Base-by-base conservation (phyloP, 495 filamentous ascomycete genomes). In the Letharia columbiana region DNA sequence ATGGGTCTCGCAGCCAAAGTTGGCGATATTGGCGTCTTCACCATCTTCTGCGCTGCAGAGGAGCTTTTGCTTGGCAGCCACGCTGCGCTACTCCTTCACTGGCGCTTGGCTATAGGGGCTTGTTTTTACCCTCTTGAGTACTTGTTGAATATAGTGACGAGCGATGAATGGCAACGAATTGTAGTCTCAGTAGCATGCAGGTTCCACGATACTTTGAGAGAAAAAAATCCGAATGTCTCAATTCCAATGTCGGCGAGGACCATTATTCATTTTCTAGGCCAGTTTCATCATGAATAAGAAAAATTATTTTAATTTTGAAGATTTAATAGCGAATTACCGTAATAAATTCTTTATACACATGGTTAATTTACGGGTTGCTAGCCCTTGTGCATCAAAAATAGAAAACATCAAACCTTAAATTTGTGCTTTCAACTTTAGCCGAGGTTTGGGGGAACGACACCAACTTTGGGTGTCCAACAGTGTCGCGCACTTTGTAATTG, bases 101-200 rank as follows among this genome's bases (percentile, higher is more conserved):
- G 63, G 63, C 63, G 63, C 52, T 60, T 65, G 63, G 54, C 63
- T 65, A 65, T 39, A 39, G 4, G 63, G 63, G 54, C 63, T 59
- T 28, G 23, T 28, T 37, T 42, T 45, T 39, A 47, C n/a, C 9
- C 15, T 58, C 33, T 42, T 47, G 39, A 44, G 28, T 20, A 37
- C 13, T 4, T 31, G 9, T 39, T 49, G 41, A 7, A 65, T 60
- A 65, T 18, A 58, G 39, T 15, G 60, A 62, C 39, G 60, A 49
- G 42, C 12, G 35, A 65, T 49, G 63, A 65, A 50, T 35, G 63
- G 18, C 39, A 59, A 65, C 50, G 63, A 65, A 65, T 10, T 57
- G 33, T 37, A 37, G 37, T 57, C 17, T 37, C 54, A 15, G 35
- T 33, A 35, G 6, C 52, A 35, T 35, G 2, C 31, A 56, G 23